phyloP scores from a whole-genome alignment of 176 grass and related monocot genomes.

The Metroxylon sagu region DNA sequence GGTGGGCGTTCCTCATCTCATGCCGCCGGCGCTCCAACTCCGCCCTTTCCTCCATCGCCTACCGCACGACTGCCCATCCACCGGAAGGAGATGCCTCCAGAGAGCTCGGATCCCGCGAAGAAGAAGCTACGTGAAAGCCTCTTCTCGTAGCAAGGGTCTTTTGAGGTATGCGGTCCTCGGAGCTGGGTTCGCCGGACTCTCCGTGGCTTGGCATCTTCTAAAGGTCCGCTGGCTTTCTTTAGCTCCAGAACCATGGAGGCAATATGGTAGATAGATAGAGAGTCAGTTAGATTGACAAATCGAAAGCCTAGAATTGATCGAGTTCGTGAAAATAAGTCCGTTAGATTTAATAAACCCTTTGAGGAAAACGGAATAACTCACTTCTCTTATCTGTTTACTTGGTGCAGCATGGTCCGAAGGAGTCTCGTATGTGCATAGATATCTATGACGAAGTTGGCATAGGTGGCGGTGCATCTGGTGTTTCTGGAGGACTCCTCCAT shows the following conservation, averaged over 20 bases:
- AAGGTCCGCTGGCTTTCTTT: constrained; percentile 28
- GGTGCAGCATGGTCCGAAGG: constrained; percentile 50
- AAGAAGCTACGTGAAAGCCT: background rate
- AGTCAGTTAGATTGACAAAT: too few relatives aligned
- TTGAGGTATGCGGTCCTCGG: constrained; percentile 74
- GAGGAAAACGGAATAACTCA: too few relatives aligned
- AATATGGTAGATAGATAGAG: too few relatives aligned
- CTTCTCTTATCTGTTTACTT: too few relatives aligned
- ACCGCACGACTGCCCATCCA: background rate
- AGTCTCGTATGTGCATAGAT: constrained; percentile 51
- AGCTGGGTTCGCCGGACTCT: constrained; percentile 72
- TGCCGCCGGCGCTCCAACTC: constrained; percentile 15
- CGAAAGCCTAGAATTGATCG: too few relatives aligned
- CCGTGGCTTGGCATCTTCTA: constrained; percentile 93
- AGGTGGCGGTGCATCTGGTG: constrained; percentile 79
- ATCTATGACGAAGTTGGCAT: constrained; percentile 83
- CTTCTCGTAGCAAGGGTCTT: constrained; percentile 13
- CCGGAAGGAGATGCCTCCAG: too few relatives aligned
- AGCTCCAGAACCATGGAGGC: too few relatives aligned
- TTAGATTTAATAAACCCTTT: too few relatives aligned
- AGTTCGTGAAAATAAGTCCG: too few relatives aligned
- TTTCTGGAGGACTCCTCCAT: constrained; percentile 73
- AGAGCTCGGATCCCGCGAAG: background rate
- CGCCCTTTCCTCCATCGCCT: background rate
- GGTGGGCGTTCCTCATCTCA: background rate